Evolutionary conservation across 2,329 filamentous ascomycete genomes (phyloP).

Genomic region (Biscogniauxia marginata): DNA sequence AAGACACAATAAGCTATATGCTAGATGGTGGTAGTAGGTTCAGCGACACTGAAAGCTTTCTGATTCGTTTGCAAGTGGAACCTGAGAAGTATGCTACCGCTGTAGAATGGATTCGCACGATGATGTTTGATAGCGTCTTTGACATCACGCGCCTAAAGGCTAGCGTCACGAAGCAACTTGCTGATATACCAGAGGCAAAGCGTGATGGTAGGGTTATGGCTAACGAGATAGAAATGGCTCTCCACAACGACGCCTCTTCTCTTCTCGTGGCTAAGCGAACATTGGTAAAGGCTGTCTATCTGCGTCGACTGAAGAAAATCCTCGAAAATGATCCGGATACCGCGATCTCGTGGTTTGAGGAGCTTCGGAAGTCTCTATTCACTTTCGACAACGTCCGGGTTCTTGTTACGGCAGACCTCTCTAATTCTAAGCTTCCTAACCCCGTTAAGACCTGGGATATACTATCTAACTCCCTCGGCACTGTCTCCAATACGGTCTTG

Average conservation of each 20-base stretch:
- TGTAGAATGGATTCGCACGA: slow-evolving; percentile 78
- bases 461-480: slow-evolving; percentile 53
- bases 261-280: slow-evolving; percentile 75
- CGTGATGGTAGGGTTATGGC: slow-evolving; percentile 74
- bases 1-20: slow-evolving; percentile 82
- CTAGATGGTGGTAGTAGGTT: slow-evolving; percentile 67
- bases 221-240: slow-evolving; percentile 67
- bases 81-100: slow-evolving; percentile 80
- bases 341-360: slow-evolving; percentile 75
- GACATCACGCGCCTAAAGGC: slow-evolving; percentile 67
- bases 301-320: slow-evolving; percentile 80
- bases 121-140: slow-evolving; percentile 88
- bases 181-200: slow-evolving; percentile 90
- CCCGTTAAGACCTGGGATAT: slow-evolving; percentile 79
- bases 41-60: slow-evolving; percentile 78
- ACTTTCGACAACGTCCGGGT: slow-evolving; percentile 82
- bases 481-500: slow-evolving; percentile 52
- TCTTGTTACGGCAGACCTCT: slow-evolving; percentile 78
- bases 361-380: slow-evolving; percentile 73
- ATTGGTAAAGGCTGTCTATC: slow-evolving; percentile 81
- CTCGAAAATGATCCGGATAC: slow-evolving; percentile 72
- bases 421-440: slow-evolving; percentile 59
- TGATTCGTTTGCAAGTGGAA: slow-evolving; percentile 82
- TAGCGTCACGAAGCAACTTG: slow-evolving; percentile 74
- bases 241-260: slow-evolving; percentile 76